These are phyloP conservation scores for Lotus japonicus DNA, from an alignment of 306 rosid species.

Conservation along the genomic window DNA sequence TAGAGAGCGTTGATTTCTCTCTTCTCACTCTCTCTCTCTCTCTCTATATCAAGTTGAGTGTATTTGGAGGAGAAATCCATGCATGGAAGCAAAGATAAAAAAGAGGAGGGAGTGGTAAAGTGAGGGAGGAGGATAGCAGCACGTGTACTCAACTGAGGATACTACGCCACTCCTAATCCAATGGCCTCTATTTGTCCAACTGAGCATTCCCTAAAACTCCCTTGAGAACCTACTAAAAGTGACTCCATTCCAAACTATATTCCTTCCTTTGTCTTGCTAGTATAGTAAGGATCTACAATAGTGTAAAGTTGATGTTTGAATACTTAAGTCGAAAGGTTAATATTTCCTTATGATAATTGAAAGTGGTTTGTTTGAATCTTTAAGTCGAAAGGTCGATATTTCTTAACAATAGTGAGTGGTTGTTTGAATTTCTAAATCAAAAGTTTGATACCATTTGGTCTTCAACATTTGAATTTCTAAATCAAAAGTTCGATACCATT, in stretches of 20 bases:
- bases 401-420: no score
- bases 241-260: slow-evolving; percentile 58
- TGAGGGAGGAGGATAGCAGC: slow-evolving; percentile 38
- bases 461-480: no score
- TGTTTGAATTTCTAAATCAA: no score
- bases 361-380: no score
- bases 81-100: slow-evolving; percentile 80
- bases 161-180: slow-evolving; percentile 52
- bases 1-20: slow-evolving; percentile 51
- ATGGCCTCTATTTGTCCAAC: slow-evolving; percentile 36
- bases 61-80: slow-evolving; percentile 96
- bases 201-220: slow-evolving; percentile 14
- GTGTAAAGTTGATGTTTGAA: no score
- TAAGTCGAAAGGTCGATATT: no score
- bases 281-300: slow-evolving; percentile 8
- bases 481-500: no score
- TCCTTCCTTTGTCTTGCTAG: slow-evolving; percentile 81
- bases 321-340: no score
- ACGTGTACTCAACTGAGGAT: slow-evolving; percentile 85
- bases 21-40: slow-evolving; percentile 20
- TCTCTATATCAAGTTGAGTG: slow-evolving; percentile 38
- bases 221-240: slow-evolving; percentile 33
- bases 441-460: no score
- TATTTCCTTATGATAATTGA: no score
- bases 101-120: slow-evolving; percentile 20